Base-by-base conservation (phyloP, 495 filamentous ascomycete species). In the Neurospora sp. region DNA sequence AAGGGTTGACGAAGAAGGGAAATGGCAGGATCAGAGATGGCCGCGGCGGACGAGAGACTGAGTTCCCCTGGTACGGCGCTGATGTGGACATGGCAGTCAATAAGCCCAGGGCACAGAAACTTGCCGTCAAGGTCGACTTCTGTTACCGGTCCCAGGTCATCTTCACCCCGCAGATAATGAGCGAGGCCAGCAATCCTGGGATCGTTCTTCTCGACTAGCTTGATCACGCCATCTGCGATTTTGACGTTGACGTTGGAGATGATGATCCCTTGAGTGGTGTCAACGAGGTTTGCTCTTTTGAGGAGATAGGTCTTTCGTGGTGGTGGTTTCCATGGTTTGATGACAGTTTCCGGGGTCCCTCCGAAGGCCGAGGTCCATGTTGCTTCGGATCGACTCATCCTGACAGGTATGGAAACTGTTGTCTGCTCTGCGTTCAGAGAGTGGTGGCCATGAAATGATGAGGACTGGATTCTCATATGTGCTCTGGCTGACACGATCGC, bases 31-130 rank as follows among this genome's bases (percentile, higher is more conserved):
- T 76, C 74, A 10, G 42, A 41, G 39, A 68, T 68, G 9, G 35
- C 37, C 3, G 73, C 12, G 69, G 71, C 27, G 74, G 53, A 72
- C 74, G 72, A 18, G 68, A 80, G 72, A 35, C 77, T 71, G 40
- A 73, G 71, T 38, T 81, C 78, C n/a, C 85, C 84, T 0, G 85
- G 84, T 0, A 80, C 81, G 0, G 86, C 80, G 11, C 79, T 77
- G 53, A 89, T 78, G 69, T 89, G 88, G 8, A 89, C 87, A 73
- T 89, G 88, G 74, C 82, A 83, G 76, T 90, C 88, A n/a, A 89
- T 88, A 3, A 90, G 78, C 5, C 87, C 88, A 0, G 87, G 87
- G 31, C 84, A 84, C 0, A 89, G 68, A 71, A 84, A 89, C 48
- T 82, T 83, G 18, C 83, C 84, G 0, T 76, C 76, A 5, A 84